Conservation (phyloP, 805 yeast genomes). For the Saccharomycopsis olivae region DNA sequence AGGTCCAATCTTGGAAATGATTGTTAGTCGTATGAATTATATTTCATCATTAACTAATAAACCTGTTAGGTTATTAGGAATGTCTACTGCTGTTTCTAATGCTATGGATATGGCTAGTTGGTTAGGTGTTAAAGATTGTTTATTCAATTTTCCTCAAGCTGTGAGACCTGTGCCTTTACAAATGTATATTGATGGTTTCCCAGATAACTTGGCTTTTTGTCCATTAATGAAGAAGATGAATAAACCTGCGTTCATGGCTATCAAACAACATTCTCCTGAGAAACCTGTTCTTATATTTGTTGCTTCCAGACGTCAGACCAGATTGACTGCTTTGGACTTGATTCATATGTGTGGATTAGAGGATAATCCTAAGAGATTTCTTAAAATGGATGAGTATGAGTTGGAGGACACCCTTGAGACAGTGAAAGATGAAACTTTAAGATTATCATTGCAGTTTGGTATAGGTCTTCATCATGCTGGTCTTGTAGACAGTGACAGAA, state of each 20-base stretch:
- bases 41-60: conserved; percentile 48
- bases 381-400: conserved; percentile 56
- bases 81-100: conserved; percentile 81
- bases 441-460: conserved; percentile 63
- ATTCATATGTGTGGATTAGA: conserved; percentile 75
- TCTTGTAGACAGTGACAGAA: conserved; percentile 82
- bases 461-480: conserved; percentile 98
- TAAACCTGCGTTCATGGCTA: conserved; percentile 87
- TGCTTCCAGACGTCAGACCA: conserved; percentile 73
- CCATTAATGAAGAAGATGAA: conserved; percentile 83
- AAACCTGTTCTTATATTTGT: conserved; percentile 82
- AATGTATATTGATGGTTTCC: conserved; percentile 82
- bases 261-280: conserved; percentile 78
- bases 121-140: conserved; percentile 64
- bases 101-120: conserved; percentile 82
- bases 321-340: conserved; percentile 69
- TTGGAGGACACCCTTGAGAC: conserved; percentile 35
- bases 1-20: conserved; percentile 81
- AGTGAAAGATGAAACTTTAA: conserved; percentile 78
- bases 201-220: conserved; percentile 70
- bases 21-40: conserved; percentile 79
- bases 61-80: conserved; percentile 58
- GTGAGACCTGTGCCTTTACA: conserved; percentile 81
- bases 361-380: conserved; percentile 61
- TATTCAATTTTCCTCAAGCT: conserved; percentile 71